A percentile compares a stretch with the other conserved stretches of the same genome.
phyloP scores from a whole-genome alignment of 306 rosid species.

The Alnus glutinosa region DNA sequence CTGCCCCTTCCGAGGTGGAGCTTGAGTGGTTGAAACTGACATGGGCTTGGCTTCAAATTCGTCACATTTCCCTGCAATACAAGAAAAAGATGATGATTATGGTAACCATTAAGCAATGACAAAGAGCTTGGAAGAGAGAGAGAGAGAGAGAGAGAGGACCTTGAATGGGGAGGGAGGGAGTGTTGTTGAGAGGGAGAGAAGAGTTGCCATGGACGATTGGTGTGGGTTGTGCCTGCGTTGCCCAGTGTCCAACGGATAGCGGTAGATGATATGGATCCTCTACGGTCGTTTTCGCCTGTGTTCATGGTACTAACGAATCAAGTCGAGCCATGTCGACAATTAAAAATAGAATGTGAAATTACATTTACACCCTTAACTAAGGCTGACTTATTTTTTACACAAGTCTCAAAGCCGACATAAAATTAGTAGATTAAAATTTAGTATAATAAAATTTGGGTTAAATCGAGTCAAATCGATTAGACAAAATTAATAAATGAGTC shows the following conservation, averaged over 20 bases:
- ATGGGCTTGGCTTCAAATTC: constrained; percentile 41
- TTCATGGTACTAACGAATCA: background rate
- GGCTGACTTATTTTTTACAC: no score
- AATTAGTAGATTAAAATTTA: no score
- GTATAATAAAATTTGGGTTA: no score
- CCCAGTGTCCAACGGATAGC: constrained; percentile 28
- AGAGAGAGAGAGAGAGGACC: constrained; percentile 33
- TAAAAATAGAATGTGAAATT: background rate
- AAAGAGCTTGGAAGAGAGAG: no score
- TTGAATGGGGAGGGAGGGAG: constrained; percentile 67
- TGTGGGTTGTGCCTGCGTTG: background rate
- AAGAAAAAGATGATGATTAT: constrained; percentile 4
- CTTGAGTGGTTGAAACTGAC: constrained; percentile 30
- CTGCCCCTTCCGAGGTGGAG: constrained; percentile 19
- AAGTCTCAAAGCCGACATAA: no score
- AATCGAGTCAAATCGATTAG: no score
- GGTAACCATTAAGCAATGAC: background rate
- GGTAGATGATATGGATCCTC: background rate
- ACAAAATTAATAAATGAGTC: no score
- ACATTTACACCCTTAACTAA: no score
- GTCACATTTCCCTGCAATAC: constrained; percentile 58
- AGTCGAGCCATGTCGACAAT: no score
- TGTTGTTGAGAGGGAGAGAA: constrained; percentile 13
- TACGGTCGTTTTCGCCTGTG: background rate
- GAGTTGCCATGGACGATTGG: constrained; percentile 49